These are phyloP conservation scores for Cystoisospora suis DNA, from an alignment of 169 alveolate genomes.

Conservation along the genomic window DNA sequence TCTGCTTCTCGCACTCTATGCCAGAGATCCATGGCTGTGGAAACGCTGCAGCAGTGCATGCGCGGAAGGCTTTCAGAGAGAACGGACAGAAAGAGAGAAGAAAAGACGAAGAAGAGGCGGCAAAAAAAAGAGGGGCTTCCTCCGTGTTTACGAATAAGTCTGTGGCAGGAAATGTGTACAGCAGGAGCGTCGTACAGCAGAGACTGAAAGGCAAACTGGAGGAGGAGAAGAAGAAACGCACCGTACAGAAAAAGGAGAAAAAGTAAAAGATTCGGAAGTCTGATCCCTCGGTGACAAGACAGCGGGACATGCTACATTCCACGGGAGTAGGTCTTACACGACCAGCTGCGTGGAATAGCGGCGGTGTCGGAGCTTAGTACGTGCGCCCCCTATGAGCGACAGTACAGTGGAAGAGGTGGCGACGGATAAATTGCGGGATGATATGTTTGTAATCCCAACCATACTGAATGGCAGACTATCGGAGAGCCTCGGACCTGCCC, in stretches of 20 bases:
- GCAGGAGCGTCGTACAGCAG: not conserved
- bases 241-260: not conserved
- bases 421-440: too few species aligned
- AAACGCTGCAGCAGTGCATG: conserved; percentile 41
- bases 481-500: too few species aligned
- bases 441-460: too few species aligned
- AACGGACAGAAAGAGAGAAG: not conserved
- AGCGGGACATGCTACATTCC: not conserved
- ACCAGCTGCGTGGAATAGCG: not conserved
- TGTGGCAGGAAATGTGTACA: not conserved
- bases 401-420: too few species aligned
- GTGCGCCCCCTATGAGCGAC: too few species aligned
- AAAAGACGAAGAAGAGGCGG: not conserved
- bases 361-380: not conserved
- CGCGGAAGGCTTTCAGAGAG: conserved; percentile 39
- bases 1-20: conserved; percentile 42
- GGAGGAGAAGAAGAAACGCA: not conserved
- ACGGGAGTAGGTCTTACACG: not conserved
- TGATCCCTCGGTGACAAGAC: not conserved
- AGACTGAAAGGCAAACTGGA: not conserved
- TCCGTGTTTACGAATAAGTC: not conserved
- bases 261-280: not conserved
- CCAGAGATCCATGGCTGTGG: conserved; percentile 61
- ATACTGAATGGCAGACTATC: too few species aligned
- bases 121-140: not conserved